A percentile compares a stretch with the other conserved stretches of the same genome.
Evolutionary conservation across 1,139 yeast genomes (phyloP).

Genomic region (Taphrina populina): DNA sequence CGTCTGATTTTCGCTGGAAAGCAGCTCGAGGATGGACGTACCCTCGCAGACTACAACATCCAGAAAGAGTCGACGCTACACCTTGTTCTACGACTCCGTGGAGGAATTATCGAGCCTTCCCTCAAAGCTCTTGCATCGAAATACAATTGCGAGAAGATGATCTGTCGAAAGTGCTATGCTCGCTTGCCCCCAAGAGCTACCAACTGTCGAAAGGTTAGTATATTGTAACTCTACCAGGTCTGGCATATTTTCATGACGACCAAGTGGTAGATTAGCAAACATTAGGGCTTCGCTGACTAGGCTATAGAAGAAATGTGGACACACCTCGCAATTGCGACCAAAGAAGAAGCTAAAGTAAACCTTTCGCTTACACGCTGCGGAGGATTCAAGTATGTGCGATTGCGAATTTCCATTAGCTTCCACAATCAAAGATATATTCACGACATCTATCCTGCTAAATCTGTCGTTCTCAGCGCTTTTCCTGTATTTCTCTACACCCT

Average conservation of each 20-base stretch:
- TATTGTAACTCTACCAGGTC: no score
- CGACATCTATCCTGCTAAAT: no score
- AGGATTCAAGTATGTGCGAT: no score
- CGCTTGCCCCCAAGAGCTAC: constrained; percentile 99
- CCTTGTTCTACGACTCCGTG: constrained; percentile 85
- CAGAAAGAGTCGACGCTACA: constrained; percentile 90
- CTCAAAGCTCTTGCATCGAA: constrained; percentile 98
- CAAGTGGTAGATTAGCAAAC: no score
- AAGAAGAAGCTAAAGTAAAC: constrained; percentile 98
- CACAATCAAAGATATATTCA: no score
- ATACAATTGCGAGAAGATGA: constrained; percentile 99
- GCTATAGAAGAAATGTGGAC: constrained; percentile 97
- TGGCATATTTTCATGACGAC: no score
- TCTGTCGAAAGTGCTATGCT: constrained; percentile 98
- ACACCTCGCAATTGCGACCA: constrained; percentile 73
- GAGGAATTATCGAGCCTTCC: constrained; percentile 98
- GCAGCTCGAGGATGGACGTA: constrained; percentile 92
- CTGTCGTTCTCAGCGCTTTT: no score
- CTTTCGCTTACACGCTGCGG: no score
- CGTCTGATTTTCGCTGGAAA: constrained; percentile 91
- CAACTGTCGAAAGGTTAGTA: constrained; percentile 91
- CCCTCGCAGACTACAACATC: constrained; percentile 89
- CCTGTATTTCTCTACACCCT: no score
- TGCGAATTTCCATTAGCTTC: no score
- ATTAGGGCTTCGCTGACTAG: no score